Percentiles rank a stretch among this genome's conserved stretches.
phyloP scores from a whole-genome alignment of 2,329 filamentous ascomycete genomes.

The Colletotrichum cuscutae region DNA sequence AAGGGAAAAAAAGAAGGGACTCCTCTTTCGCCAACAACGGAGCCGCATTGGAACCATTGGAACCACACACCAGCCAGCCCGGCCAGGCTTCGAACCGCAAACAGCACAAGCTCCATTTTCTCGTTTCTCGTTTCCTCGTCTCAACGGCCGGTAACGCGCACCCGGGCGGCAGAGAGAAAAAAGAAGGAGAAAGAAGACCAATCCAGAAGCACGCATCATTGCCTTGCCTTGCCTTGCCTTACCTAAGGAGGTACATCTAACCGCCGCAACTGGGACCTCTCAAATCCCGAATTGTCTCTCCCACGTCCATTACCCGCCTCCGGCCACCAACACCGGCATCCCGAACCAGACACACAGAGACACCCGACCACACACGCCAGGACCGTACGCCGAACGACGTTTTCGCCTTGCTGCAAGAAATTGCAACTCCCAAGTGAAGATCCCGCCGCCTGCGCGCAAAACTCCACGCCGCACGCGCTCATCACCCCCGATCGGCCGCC shows the following conservation, averaged over 20 bases:
- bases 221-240: no score
- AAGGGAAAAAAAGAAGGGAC: neutral
- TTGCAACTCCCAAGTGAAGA: slow-evolving; percentile 10
- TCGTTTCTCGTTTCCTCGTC: neutral
- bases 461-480: neutral
- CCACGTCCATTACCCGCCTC: neutral
- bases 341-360: slow-evolving; percentile 7
- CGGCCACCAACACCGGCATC: slow-evolving; percentile 3
- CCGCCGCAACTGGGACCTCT: neutral
- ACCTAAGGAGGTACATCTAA: neutral
- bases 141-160: neutral
- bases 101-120: neutral
- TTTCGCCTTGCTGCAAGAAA: neutral
- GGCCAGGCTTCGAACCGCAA: neutral
- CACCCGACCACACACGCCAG: slow-evolving; percentile 2
- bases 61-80: neutral
- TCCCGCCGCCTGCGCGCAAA: neutral
- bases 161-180: neutral
- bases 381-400: slow-evolving; percentile 17
- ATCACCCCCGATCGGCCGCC: neutral
- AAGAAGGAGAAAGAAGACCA: neutral
- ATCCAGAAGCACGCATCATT: neutral
- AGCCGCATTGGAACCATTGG: slow-evolving; percentile 4
- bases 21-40: neutral
- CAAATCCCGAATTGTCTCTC: neutral